These are phyloP conservation scores for Rhynchosporium secalis DNA, from an alignment of 2,329 filamentous ascomycete species.

Conservation along the genomic window DNA sequence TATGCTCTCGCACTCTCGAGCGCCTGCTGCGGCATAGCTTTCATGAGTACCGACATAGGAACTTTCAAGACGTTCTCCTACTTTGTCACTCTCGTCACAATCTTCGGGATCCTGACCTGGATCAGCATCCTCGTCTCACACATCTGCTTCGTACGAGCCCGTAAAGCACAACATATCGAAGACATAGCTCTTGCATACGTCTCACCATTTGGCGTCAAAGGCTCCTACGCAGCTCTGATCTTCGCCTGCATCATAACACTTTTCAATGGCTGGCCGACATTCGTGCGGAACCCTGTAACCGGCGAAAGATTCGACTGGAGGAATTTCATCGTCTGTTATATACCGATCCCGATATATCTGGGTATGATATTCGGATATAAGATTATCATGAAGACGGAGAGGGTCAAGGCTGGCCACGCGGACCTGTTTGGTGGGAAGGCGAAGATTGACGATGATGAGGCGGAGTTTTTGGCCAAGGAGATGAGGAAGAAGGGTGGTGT, in stretches of 20 bases:
- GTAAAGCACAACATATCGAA: slow-evolving; percentile 59
- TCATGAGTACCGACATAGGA: slow-evolving; percentile 59
- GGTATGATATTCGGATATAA: slow-evolving; percentile 60
- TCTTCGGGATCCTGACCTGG: slow-evolving; percentile 40
- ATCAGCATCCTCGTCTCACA: slow-evolving; percentile 59
- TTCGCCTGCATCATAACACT: slow-evolving; percentile 74
- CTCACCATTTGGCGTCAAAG: slow-evolving; percentile 71
- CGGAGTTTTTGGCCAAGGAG: slow-evolving; percentile 38
- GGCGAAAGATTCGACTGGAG: slow-evolving; percentile 56
- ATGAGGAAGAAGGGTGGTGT: slow-evolving; percentile 23
- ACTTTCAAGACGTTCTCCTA: slow-evolving; percentile 67
- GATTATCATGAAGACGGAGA: slow-evolving; percentile 44
- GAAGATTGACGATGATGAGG: slow-evolving; percentile 60
- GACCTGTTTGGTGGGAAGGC: slow-evolving; percentile 61
- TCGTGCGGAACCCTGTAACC: slow-evolving; percentile 54
- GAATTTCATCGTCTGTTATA: slow-evolving; percentile 64
- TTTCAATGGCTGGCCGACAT: slow-evolving; percentile 82
- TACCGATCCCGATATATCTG: slow-evolving; percentile 63
- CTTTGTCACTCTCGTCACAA: slow-evolving; percentile 66
- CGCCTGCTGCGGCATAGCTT: slow-evolving; percentile 65
- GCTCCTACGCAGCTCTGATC: slow-evolving; percentile 66
- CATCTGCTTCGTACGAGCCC: slow-evolving; percentile 65
- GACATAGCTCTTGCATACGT: slow-evolving; percentile 61
- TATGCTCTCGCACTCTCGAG: slow-evolving; percentile 47
- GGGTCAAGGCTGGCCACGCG: slow-evolving; percentile 50